Evolutionary conservation across 495 filamentous ascomycete species (phyloP).

Genomic region (Tuber brumale): DNA sequence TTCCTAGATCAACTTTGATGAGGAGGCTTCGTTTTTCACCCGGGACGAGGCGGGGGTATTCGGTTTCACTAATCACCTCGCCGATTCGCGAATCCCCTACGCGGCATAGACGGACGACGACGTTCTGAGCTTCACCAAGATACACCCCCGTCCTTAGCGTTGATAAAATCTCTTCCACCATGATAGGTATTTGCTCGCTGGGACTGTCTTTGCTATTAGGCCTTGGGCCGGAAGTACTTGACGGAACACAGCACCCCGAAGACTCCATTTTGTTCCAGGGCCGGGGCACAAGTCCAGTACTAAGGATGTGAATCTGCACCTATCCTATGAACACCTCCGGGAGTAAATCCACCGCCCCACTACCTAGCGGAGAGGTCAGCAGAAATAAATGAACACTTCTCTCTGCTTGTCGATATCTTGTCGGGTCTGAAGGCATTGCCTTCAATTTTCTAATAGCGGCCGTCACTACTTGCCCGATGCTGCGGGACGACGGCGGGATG

Average conservation of each 20-base stretch:
- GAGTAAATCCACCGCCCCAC: constrained; percentile 26
- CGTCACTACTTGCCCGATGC: constrained; percentile 25
- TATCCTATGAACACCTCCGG: constrained; percentile 35
- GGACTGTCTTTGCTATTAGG: neutral
- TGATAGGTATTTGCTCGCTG: neutral
- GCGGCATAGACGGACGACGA: constrained; percentile 20
- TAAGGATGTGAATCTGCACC: constrained; percentile 35
- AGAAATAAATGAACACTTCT: constrained; percentile 35
- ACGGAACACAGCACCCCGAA: constrained; percentile 33
- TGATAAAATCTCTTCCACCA: constrained; percentile 17
- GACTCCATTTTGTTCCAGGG: constrained; percentile 33
- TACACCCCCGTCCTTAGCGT: constrained; percentile 26
- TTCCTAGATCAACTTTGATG: constrained; percentile 28
- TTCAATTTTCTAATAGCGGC: constrained; percentile 34
- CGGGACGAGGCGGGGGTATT: constrained; percentile 27
- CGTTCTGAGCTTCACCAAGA: constrained; percentile 20
- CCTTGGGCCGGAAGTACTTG: constrained; percentile 11
- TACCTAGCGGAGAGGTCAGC: constrained; percentile 26
- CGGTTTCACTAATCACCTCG: constrained; percentile 33
- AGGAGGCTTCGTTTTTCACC: constrained; percentile 33
- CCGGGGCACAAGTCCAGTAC: constrained; percentile 34
- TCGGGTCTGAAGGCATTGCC: constrained; percentile 36
- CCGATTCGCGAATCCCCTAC: constrained; percentile 29
- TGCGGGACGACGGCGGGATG: constrained; percentile 18
- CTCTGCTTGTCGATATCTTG: constrained; percentile 25